Conservation (phyloP, 1,284 basidiomycete genomes). For the Naganishia sp. region DNA sequence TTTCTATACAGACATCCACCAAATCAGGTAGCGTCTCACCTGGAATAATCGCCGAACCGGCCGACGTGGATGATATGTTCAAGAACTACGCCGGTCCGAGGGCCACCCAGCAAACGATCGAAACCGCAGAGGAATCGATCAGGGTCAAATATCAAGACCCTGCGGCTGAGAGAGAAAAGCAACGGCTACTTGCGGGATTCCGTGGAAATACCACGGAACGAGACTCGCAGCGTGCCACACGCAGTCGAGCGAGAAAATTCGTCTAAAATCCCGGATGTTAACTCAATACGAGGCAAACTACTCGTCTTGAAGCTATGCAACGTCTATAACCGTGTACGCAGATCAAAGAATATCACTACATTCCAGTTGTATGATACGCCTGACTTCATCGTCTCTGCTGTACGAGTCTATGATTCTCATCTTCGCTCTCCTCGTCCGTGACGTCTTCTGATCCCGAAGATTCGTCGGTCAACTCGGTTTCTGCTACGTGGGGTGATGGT, state of each 20-base stretch:
- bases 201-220: constrained; percentile 2
- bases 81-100: constrained; percentile 11
- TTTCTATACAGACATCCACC: constrained; percentile 14
- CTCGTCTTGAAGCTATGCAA: not conserved
- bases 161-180: constrained; percentile 41
- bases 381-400: not conserved
- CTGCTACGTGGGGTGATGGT: not conserved
- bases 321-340: not conserved
- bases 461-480: constrained; percentile 36
- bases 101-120: constrained; percentile 15
- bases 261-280: not conserved
- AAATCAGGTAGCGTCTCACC: constrained; percentile 17
- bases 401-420: constrained; percentile 26
- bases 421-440: constrained; percentile 45
- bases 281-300: not conserved
- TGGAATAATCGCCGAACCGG: not conserved
- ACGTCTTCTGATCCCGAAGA: constrained; percentile 32
- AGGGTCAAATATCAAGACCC: constrained; percentile 44
- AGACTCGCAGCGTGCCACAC: constrained; percentile 7
- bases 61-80: constrained; percentile 6
- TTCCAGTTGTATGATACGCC: not conserved
- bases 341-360: not conserved
- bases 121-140: constrained; percentile 42
- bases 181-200: constrained; percentile 42
- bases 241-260: constrained; percentile 18